Evolutionary conservation across 176 grass and related monocot species (phyloP).

Genomic region (Musa acuminata): DNA sequence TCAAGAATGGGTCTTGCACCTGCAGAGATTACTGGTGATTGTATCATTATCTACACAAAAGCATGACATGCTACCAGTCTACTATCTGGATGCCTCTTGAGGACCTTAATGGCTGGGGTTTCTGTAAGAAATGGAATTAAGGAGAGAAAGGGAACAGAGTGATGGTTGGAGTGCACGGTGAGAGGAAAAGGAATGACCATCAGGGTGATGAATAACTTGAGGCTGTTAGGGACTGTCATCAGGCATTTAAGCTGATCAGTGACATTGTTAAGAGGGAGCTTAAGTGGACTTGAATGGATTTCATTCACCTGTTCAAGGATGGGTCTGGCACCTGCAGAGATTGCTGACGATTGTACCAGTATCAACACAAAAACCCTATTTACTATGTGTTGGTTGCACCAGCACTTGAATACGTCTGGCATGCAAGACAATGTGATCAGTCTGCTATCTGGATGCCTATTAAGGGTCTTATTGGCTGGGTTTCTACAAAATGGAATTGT

Average conservation of each 20-base stretch:
- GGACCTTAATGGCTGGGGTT: too few relatives aligned
- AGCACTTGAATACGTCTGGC: too few relatives aligned
- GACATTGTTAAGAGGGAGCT: slow-evolving; percentile 50
- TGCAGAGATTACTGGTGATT: slow-evolving; percentile 65
- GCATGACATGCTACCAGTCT: too few relatives aligned
- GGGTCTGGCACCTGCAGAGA: slow-evolving; percentile 58
- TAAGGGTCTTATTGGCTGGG: too few relatives aligned
- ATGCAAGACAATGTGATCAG: too few relatives aligned
- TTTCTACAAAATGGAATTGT: too few relatives aligned
- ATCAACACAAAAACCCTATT: background rate
- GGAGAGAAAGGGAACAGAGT: slow-evolving; percentile 29
- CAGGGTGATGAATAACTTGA: slow-evolving; percentile 82
- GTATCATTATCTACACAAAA: background rate
- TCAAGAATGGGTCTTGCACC: slow-evolving; percentile 57
- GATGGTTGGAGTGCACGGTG: slow-evolving; percentile 63
- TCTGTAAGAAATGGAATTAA: too few relatives aligned
- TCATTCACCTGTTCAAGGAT: slow-evolving; percentile 46
- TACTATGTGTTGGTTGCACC: too few relatives aligned
- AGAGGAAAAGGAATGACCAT: slow-evolving; percentile 46
- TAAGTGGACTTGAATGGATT: slow-evolving; percentile 74
- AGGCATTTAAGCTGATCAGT: slow-evolving; percentile 59
- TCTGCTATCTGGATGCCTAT: too few relatives aligned
- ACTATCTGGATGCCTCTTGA: too few relatives aligned
- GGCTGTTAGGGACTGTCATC: slow-evolving; percentile 72
- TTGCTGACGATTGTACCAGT: slow-evolving; percentile 36